A percentile compares a stretch with the other conserved stretches of the same genome.
Evolutionary conservation across 306 rosid species (phyloP).

Genomic region (Aeschynomene evenia): DNA sequence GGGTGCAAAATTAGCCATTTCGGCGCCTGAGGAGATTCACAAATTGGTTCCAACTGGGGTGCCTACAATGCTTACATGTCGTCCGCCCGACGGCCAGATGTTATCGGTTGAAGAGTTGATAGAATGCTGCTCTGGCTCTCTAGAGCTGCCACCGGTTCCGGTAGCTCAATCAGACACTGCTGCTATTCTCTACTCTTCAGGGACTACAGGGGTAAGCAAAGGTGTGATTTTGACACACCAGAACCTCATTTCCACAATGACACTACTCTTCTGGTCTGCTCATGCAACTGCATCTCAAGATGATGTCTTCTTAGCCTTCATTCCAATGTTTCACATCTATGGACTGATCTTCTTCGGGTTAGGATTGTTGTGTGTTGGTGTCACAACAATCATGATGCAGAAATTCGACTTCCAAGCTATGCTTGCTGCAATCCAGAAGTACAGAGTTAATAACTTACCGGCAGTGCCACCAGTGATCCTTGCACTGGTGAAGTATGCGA

Average conservation of each 20-base stretch:
- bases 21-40: constrained; percentile 65
- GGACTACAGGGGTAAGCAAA: constrained; percentile 86
- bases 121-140: constrained; percentile 50
- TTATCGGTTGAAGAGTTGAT: constrained; percentile 69
- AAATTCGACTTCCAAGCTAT: constrained; percentile 55
- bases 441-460: constrained; percentile 62
- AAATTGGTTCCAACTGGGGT: constrained; percentile 59
- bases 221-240: constrained; percentile 80
- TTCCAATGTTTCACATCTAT: constrained; percentile 87
- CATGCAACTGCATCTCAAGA: constrained; percentile 40
- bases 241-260: constrained; percentile 55
- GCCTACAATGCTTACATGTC: constrained; percentile 53
- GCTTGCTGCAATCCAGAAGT: constrained; percentile 56
- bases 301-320: constrained; percentile 76
- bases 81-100: constrained; percentile 22
- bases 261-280: constrained; percentile 56
- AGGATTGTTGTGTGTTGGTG: constrained; percentile 59
- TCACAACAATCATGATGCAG: constrained; percentile 63
- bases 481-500: constrained; percentile 58
- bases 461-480: constrained; percentile 91
- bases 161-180: constrained; percentile 72
- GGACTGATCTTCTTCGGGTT: constrained; percentile 75
- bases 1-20: constrained; percentile 66
- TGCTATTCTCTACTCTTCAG: constrained; percentile 85
- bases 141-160: constrained; percentile 34